phyloP scores from a whole-genome alignment of 1,284 basidiomycete genomes.

The Cryptococcus sp. region DNA sequence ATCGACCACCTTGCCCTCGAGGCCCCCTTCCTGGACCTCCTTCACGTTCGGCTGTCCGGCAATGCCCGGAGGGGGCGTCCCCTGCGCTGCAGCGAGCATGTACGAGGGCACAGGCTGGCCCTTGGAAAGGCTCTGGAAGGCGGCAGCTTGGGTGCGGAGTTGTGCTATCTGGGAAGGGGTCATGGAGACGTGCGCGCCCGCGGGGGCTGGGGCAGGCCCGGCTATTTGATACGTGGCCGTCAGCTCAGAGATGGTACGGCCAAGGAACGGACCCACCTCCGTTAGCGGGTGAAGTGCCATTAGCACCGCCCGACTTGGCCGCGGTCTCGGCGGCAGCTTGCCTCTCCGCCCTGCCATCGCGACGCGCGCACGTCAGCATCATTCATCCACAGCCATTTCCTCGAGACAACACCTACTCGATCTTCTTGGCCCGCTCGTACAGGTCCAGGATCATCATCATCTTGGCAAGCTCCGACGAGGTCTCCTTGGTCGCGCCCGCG shows the following conservation, averaged over 20 bases:
- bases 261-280: constrained; percentile 8
- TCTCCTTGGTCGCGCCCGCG: constrained; percentile 42
- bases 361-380: no score
- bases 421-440: constrained; percentile 32
- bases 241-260: neutral
- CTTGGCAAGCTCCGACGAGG: constrained; percentile 36
- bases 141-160: constrained; percentile 82
- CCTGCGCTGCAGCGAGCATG: constrained; percentile 69
- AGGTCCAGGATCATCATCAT: constrained; percentile 35
- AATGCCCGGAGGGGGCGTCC: constrained; percentile 53
- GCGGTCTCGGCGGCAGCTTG: constrained; percentile 19
- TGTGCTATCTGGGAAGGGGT: constrained; percentile 77
- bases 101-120: constrained; percentile 76
- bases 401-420: constrained; percentile 23
- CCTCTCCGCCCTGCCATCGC: constrained; percentile 5
- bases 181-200: constrained; percentile 54
- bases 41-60: constrained; percentile 45
- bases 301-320: constrained; percentile 8
- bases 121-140: constrained; percentile 77
- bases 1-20: constrained; percentile 60
- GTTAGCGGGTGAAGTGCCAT: constrained; percentile 16
- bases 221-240: neutral
- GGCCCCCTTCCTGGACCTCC: constrained; percentile 1
- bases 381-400: neutral
- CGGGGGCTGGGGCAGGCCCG: constrained; percentile 12